Evolutionary conservation across 1,284 basidiomycete genomes (phyloP), one percentile per base, ranked within the genome.

Genomic region (Schizophyllum amplum): DNA sequence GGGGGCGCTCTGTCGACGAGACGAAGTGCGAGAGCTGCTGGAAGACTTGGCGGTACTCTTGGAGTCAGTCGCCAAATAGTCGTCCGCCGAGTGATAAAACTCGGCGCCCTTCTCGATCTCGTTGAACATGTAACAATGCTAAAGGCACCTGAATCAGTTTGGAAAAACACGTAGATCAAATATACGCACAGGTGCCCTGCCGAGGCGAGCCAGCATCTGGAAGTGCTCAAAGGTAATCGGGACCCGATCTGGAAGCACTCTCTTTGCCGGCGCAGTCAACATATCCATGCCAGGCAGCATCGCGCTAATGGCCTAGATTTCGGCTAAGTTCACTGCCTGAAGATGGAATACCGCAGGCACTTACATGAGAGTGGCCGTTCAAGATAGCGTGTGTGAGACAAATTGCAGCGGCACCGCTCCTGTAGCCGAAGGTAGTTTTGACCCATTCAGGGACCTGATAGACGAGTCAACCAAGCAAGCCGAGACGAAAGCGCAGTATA

Each of bases 151-250:
- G 13, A 9, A 42, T 42, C 4, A 42, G 33, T 2, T 13, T 3
- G 4, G 7, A 2, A 13, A 17, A 13, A 33, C 33, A 42, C 4
- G 33, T 9, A 42, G 7, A 42, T 27, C 7, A 24, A 22, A 24
- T 56, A 33, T 25, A 42, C 84, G 63, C 62, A 88, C 86, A 15
- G 82, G 80, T 54, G 74, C 69, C 61, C 74, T 75, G 26, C 82
- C 85, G 24, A 87, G 69, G 50, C 75, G 77, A 1, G 86, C 86
- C 54, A 89, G 74, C 21, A 86, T 65, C 66, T 83, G 78, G 70
- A 89, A 89, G 63, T 87, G 86, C 63, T 85, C 83, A 52, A 89
- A 69, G 5, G 87, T 89, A 26, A 87, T 66, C n/a, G 87, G 87
- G 24, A 88, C 82, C 54, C 47, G 63, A 9, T 9, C 33, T 9